Conservation (phyloP, 345 rosid species). For the Gynandropsis gynandra region DNA sequence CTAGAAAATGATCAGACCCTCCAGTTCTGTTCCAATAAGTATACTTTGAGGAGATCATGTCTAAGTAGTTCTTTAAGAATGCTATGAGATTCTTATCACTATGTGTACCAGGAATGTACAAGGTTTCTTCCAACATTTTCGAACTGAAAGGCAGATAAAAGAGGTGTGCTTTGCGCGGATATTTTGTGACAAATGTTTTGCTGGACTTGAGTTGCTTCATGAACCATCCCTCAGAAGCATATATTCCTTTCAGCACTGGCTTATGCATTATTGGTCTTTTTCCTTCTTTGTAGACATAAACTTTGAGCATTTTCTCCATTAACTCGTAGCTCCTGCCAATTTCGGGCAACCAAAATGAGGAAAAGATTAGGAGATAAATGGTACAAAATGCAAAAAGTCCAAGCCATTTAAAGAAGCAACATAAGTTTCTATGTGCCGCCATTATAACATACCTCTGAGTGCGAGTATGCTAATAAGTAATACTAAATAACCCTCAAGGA, state of each 20-base stretch:
- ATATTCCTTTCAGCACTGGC: slow-evolving; percentile 75
- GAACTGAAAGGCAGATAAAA: slow-evolving; percentile 93
- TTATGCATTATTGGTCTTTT: slow-evolving; percentile 63
- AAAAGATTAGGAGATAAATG: not conserved
- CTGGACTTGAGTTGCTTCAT: slow-evolving; percentile 70
- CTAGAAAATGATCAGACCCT: slow-evolving; percentile 91
- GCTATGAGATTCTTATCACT: slow-evolving; percentile 49
- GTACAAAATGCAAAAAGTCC: slow-evolving; percentile 3
- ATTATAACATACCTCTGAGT: no score
- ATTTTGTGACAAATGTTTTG: slow-evolving; percentile 55
- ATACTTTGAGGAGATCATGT: slow-evolving; percentile 50
- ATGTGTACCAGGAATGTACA: slow-evolving; percentile 71
- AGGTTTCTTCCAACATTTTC: slow-evolving; percentile 58
- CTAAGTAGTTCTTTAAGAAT: slow-evolving; percentile 57
- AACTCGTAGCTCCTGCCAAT: slow-evolving; percentile 79
- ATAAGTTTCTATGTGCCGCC: no score
- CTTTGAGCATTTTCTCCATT: slow-evolving; percentile 79
- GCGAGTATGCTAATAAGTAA: no score
- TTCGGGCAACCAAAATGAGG: no score
- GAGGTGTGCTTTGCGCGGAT: slow-evolving; percentile 65
- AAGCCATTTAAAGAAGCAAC: not conserved
- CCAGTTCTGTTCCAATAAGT: slow-evolving; percentile 84
- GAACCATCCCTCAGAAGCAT: slow-evolving; percentile 99
- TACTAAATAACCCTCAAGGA: no score
- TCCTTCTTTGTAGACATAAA: slow-evolving; percentile 83